Conservation (phyloP, 352 stramenopile genomes). For the Phytophthora macrochlamydospora region DNA sequence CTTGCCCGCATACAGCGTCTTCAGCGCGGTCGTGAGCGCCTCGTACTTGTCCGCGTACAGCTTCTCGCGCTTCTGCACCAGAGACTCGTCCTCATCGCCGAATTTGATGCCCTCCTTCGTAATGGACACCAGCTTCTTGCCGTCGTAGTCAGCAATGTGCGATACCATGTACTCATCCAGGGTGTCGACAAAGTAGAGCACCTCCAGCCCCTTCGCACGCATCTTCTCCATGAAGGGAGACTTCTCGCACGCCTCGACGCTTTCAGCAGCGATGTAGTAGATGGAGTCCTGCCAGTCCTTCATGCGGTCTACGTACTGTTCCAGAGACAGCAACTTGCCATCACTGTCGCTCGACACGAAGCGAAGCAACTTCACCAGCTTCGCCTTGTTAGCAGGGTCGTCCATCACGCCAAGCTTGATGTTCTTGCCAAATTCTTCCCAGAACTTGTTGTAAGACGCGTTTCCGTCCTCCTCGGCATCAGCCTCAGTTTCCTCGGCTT, state of each 20-base stretch:
- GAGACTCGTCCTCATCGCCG: slow-evolving; percentile 97
- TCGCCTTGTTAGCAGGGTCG: slow-evolving; percentile 94
- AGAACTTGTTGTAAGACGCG: slow-evolving; percentile 97
- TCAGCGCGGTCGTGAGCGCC: slow-evolving; percentile 95
- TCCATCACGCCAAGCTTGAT: slow-evolving; percentile 99
- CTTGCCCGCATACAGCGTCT: slow-evolving; percentile 95
- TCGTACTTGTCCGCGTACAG: slow-evolving; percentile 97
- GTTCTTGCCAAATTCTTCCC: slow-evolving; percentile 97
- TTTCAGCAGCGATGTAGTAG: slow-evolving; percentile 98
- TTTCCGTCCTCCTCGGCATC: slow-evolving; percentile 71
- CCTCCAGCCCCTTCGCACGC: slow-evolving; percentile 96
- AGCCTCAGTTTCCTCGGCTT: slow-evolving; percentile 39
- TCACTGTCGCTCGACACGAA: slow-evolving; percentile 96
- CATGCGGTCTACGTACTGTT: slow-evolving; percentile 98
- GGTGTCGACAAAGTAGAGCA: slow-evolving; percentile 98
- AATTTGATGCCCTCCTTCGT: slow-evolving; percentile 99
- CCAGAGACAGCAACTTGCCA: slow-evolving; percentile 93
- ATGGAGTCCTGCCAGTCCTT: slow-evolving; percentile 99
- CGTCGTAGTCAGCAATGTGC: slow-evolving; percentile 94
- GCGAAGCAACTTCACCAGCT: slow-evolving; percentile 96
- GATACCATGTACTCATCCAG: slow-evolving; percentile 98
- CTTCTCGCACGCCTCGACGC: slow-evolving; percentile 91
- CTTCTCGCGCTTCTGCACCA: slow-evolving; percentile 94
- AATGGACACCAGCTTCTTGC: slow-evolving; percentile 96
- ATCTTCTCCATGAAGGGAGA: slow-evolving; percentile 98